These are phyloP conservation scores for Allium fistulosum DNA, from an alignment of 106 monocot genomes.

Conservation along the genomic window DNA sequence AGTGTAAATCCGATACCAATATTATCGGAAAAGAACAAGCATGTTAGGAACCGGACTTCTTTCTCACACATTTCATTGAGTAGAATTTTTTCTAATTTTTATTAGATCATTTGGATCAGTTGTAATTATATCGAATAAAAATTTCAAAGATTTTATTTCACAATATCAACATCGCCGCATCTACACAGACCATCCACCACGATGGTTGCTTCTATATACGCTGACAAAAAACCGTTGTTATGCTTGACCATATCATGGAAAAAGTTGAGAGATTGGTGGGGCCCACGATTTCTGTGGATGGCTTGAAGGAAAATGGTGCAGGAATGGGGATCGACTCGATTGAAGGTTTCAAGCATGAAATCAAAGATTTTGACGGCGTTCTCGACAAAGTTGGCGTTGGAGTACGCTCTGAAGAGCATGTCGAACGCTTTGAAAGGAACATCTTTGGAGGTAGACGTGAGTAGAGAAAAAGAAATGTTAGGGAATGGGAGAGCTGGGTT, in stretches of 20 bases:
- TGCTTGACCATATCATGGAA: constrained; percentile 34
- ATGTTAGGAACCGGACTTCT: constrained; percentile 33
- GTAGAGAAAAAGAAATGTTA: constrained; percentile 32
- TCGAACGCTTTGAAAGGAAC: constrained; percentile 30
- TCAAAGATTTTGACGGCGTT: constrained; percentile 47
- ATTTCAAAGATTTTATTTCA: constrained; percentile 16
- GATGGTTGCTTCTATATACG: constrained; percentile 35
- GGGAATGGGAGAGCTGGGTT: constrained; percentile 19
- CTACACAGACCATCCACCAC: constrained; percentile 60
- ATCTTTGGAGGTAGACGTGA: constrained; percentile 15
- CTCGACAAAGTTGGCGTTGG: constrained; percentile 30
- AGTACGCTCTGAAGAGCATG: constrained; percentile 74
- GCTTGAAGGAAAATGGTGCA: constrained; percentile 45
- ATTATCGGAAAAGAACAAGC: too few relatives aligned
- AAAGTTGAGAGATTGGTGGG: constrained; percentile 32
- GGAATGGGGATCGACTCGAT: constrained; percentile 35
- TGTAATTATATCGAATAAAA: too few relatives aligned
- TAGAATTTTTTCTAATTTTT: too few relatives aligned
- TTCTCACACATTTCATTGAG: constrained; percentile 75
- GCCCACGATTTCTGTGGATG: constrained; percentile 10
- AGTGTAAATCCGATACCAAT: too few relatives aligned
- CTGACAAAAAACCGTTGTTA: constrained; percentile 27
- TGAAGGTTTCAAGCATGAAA: constrained; percentile 27
- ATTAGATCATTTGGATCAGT: too few relatives aligned
- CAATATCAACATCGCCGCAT: constrained; percentile 25